These are phyloP conservation scores for Claviceps lovelessii DNA, from an alignment of 2,329 filamentous ascomycete genomes.

Conservation along the genomic window DNA sequence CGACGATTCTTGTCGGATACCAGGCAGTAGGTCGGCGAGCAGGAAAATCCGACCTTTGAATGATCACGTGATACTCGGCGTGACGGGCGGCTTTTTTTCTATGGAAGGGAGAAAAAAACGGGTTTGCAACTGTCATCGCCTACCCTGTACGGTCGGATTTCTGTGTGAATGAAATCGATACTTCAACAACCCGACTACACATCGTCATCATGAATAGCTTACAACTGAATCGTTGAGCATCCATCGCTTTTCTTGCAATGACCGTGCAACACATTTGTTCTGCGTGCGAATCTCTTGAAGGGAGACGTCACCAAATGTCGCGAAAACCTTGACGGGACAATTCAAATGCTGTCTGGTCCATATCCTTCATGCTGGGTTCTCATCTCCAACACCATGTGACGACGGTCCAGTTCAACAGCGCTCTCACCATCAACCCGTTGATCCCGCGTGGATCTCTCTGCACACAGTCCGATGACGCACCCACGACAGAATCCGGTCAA, in stretches of 20 bases:
- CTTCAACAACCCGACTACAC: background rate
- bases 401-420: background rate
- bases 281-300: too few species aligned
- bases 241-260: too few species aligned
- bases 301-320: too few species aligned
- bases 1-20: slow-evolving; percentile 32
- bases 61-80: slow-evolving; percentile 15
- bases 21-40: slow-evolving; percentile 26
- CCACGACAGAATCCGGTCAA: background rate
- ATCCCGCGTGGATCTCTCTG: background rate
- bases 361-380: too few species aligned
- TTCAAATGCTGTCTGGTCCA: too few species aligned
- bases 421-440: too few species aligned
- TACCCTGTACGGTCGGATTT: background rate
- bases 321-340: too few species aligned
- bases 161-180: background rate
- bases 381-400: background rate
- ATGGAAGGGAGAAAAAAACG: background rate
- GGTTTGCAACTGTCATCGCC: background rate
- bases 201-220: background rate
- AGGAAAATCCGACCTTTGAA: slow-evolving; percentile 22
- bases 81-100: background rate
- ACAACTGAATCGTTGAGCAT: too few species aligned
- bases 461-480: background rate
- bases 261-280: too few species aligned